Evolutionary conservation across 2,329 filamentous ascomycete genomes (phyloP).

Genomic region (Rosellinia necatrix): DNA sequence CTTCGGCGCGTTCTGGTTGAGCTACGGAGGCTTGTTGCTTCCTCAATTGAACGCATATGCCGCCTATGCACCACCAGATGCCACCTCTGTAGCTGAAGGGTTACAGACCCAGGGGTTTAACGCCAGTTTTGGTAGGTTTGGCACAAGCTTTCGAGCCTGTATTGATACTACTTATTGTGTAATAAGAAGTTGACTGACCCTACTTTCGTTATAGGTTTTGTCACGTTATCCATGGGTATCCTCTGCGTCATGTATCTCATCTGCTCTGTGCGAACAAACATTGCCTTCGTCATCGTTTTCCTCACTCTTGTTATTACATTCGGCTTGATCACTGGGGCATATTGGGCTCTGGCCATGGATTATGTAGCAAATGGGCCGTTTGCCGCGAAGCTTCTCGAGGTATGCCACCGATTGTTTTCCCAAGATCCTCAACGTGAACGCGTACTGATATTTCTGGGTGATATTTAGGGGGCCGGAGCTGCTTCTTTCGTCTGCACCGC

Average conservation of each 20-base stretch:
- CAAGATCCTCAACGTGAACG: neutral
- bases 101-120: constrained; percentile 56
- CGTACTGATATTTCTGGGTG: neutral
- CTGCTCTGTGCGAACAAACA: constrained; percentile 72
- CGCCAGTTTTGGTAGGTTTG: constrained; percentile 55
- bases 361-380: constrained; percentile 38
- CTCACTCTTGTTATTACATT: constrained; percentile 64
- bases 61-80: constrained; percentile 46
- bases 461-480: constrained; percentile 27
- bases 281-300: constrained; percentile 74
- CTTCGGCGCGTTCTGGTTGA: constrained; percentile 60
- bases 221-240: constrained; percentile 61
- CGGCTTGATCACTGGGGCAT: constrained; percentile 61
- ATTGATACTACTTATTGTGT: neutral
- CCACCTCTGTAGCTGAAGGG: constrained; percentile 45
- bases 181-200: neutral
- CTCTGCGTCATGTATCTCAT: constrained; percentile 70
- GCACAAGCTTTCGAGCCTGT: neutral
- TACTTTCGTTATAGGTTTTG: constrained; percentile 4
- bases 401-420: constrained; percentile 28
- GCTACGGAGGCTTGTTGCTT: constrained; percentile 59
- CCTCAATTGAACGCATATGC: constrained; percentile 57
- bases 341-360: constrained; percentile 58
- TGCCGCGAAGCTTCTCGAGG: constrained; percentile 40
- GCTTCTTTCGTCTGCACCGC: constrained; percentile 28